phyloP scores from a whole-genome alignment of 441 rosid species.

The Pelargonium myrrhifolium region DNA sequence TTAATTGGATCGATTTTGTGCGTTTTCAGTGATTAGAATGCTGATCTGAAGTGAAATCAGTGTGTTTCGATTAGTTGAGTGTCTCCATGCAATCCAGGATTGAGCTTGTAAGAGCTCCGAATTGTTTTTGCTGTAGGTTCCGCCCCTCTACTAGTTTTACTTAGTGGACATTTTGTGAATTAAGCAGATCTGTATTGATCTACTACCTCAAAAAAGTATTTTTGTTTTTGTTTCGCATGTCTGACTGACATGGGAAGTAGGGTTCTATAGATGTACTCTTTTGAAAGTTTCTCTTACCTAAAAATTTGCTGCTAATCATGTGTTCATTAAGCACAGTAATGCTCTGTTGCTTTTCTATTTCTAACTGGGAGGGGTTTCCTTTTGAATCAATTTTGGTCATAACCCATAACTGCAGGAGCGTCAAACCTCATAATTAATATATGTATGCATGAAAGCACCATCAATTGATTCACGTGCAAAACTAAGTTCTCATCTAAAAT shows the following conservation, averaged over 20 bases:
- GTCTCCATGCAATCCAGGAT: neutral
- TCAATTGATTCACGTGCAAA: neutral
- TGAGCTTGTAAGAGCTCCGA: neutral
- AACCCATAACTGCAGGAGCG: neutral
- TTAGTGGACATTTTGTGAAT: neutral
- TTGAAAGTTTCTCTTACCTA: neutral
- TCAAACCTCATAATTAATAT: neutral
- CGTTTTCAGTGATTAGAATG: neutral
- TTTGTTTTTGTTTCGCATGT: neutral
- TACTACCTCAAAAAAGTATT: neutral
- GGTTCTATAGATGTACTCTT: neutral
- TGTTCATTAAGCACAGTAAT: neutral
- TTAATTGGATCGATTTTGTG: neutral
- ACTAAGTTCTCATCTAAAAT: neutral
- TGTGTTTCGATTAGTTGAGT: neutral
- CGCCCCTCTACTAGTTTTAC: neutral
- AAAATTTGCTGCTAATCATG: neutral
- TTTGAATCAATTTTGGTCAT: neutral
- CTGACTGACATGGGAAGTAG: neutral
- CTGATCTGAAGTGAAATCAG: neutral
- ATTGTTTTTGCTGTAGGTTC: neutral
- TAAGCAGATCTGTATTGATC: conserved; percentile 2
- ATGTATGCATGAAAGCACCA: neutral
- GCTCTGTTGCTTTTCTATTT: neutral
- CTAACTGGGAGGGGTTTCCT: neutral